Conservation (phyloP, 768 basidiomycete species). For the Lenzites betulinus region DNA sequence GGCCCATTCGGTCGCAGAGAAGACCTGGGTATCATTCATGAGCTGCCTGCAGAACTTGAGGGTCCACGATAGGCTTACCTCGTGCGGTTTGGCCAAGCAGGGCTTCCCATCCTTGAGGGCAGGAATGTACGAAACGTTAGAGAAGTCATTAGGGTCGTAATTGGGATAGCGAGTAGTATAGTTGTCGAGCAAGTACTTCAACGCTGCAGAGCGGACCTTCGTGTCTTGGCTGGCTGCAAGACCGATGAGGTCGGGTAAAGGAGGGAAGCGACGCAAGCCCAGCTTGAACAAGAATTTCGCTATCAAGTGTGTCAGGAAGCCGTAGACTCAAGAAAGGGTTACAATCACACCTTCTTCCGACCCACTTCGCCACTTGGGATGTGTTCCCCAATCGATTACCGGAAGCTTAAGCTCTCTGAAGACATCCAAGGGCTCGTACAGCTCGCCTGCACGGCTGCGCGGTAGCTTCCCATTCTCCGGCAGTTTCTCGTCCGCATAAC, state of each 20-base stretch:
- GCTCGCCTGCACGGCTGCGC: slow-evolving; percentile 65
- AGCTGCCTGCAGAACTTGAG: no score
- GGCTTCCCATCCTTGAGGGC: slow-evolving; percentile 55
- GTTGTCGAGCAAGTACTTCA: slow-evolving; percentile 85
- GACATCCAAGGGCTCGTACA: slow-evolving; percentile 82
- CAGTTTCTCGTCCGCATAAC: slow-evolving; percentile 19
- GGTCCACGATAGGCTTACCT: no score
- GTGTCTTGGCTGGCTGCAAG: slow-evolving; percentile 64
- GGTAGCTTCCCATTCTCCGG: slow-evolving; percentile 24
- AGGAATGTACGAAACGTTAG: slow-evolving; percentile 76
- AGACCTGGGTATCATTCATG: slow-evolving; percentile 53
- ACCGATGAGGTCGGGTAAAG: slow-evolving; percentile 62
- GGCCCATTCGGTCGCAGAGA: slow-evolving; percentile 65
- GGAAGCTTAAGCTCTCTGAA: slow-evolving; percentile 78
- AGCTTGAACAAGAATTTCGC: slow-evolving; percentile 80
- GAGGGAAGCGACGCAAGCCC: slow-evolving; percentile 69
- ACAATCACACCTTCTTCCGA: slow-evolving; percentile 81
- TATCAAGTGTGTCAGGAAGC: slow-evolving; percentile 31
- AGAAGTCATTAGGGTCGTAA: slow-evolving; percentile 58
- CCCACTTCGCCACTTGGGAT: slow-evolving; percentile 73
- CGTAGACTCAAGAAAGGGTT: no score
- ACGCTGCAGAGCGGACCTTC: slow-evolving; percentile 55
- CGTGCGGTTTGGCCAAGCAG: slow-evolving; percentile 61
- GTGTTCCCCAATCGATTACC: slow-evolving; percentile 83
- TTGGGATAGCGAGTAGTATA: slow-evolving; percentile 57